Evolutionary conservation across 805 yeast genomes (phyloP), one percentile per base, ranked within the genome.

Genomic region (Phaffomyces antillensis): DNA sequence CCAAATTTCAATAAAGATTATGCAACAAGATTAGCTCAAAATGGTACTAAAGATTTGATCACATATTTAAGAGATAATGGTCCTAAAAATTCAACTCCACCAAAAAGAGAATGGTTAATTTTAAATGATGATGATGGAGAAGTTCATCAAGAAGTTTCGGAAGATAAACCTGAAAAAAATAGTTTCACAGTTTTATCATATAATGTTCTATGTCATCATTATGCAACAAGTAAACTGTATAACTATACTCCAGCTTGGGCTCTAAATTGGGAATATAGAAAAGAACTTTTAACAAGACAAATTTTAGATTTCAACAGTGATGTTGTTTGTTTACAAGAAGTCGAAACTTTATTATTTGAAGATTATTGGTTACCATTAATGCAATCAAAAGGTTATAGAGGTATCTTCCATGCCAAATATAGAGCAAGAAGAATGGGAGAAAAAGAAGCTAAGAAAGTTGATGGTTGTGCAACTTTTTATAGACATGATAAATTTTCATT

Each of bases 161-260:
- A 55, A 18, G 55, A 48, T 20, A 56, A 56, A 7, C 59, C 57
- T 39, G 63, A 64, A 37, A 64, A 64, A 43, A 66, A 68, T 34
- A 59, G 75, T 6, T 89, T 93, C 63, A 83, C 96, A 1, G 68
- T 90, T 39, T 73, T 88, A 76, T 80, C 89, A 34, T 91, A 89
- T 69, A 93, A 93, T 67, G 87, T 95, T 3, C 71, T 93, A 61
- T 93, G 99, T 64, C 98, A 91, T 62, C 93, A 86, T 62, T 91
- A 91, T 67, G 97, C 98, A 3, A 88, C 96, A 4, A 76, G 93
- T 18, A 84, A 81, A 61, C 75, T 91, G 83, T 93, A 87, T 65
- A 91, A 86, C 57, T 91, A 86, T 61, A 89, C 98, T 1, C 98
- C 98, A 20, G 79, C 95, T 2, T 93, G 99, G 98, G 99, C 98